Conservation (phyloP, 2,329 filamentous ascomycete species). For the Tolypocladium nubicola region DNA sequence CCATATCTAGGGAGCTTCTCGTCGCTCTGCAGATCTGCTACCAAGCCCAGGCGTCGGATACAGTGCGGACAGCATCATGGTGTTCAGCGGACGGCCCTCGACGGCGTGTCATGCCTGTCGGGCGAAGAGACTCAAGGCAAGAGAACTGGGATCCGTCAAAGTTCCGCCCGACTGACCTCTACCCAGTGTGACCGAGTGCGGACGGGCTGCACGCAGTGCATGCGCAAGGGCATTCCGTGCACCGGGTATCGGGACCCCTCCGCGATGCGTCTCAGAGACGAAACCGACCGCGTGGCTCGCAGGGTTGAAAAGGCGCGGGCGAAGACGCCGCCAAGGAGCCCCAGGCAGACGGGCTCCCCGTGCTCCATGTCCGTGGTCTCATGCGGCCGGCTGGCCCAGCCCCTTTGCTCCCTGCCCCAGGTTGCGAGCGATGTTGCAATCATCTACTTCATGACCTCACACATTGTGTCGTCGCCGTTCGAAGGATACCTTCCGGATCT, state of each 20-base stretch:
- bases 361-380: not conserved
- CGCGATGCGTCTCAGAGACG: conserved; percentile 13
- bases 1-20: not conserved
- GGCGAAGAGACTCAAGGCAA: conserved; percentile 12
- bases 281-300: conserved; percentile 11
- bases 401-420: not conserved
- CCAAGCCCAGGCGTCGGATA: not conserved
- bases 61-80: conserved; percentile 3
- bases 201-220: conserved; percentile 14
- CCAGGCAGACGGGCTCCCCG: not conserved
- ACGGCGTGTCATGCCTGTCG: conserved; percentile 17
- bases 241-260: conserved; percentile 14
- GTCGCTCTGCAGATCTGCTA: too few species aligned
- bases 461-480: conserved; percentile 14
- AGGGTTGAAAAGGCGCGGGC: conserved; percentile 5
- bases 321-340: not conserved
- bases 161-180: not conserved
- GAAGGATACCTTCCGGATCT: conserved; percentile 11
- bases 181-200: conserved; percentile 14
- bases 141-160: not conserved
- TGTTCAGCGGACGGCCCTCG: conserved; percentile 17
- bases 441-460: conserved; percentile 13
- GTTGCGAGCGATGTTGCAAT: conserved; percentile 6
- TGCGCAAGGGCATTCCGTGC: conserved; percentile 13
- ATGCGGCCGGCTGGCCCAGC: too few species aligned